Evolutionary conservation across 2,329 filamentous ascomycete species (phyloP), one percentile per base, ranked within the genome.

Genomic region (Cadophora sp.): DNA sequence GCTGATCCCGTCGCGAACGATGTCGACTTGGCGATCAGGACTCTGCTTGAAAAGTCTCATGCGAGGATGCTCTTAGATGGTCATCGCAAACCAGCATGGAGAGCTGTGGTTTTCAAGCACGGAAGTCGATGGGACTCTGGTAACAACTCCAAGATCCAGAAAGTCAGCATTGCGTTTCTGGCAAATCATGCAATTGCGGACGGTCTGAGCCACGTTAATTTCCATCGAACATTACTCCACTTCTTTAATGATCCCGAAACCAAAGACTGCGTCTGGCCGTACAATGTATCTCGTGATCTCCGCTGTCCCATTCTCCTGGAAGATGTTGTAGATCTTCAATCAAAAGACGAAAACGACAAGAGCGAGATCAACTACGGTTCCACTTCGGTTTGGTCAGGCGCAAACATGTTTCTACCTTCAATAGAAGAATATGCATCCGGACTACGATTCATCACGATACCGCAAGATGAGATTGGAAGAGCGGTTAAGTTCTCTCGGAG

Each of bases 51-150:
- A 43, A 48, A 31, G 16, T 61, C 37, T 29, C 58, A 61, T 29
- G 37, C 58, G 16, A 48, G 58, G 40, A 61, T 61, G 9, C 58
- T 61, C n/a, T 31, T 31, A 4, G 37, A 61, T 12, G 58, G 58
- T n/a, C 58, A 48, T 31, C 37, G 37, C 43, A 48, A 61, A 26
- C 58, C 58, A 61, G 22, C 58, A 6, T 61, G 58, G 58, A 61
- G 58, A 61, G 58, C 40, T 1, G 58, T 61, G 2, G 37, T 61
- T 31, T 31, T 61, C 58, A 61, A 61, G 27, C 58, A 61, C 14
- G 43, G 58, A 48, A 48, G 40, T 48, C 58, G 43, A 22, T 48
- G 58, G 58, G 37, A 48, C 58, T 61, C 58, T 27, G 37, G 37
- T 3, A 29, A 7, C 22, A 46, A 4, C 12, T 11, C 37, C 46